Evolutionary conservation across 2,329 filamentous ascomycete species (phyloP), one percentile per base, ranked within the genome.

Genomic region (Fusarium sublunatum): DNA sequence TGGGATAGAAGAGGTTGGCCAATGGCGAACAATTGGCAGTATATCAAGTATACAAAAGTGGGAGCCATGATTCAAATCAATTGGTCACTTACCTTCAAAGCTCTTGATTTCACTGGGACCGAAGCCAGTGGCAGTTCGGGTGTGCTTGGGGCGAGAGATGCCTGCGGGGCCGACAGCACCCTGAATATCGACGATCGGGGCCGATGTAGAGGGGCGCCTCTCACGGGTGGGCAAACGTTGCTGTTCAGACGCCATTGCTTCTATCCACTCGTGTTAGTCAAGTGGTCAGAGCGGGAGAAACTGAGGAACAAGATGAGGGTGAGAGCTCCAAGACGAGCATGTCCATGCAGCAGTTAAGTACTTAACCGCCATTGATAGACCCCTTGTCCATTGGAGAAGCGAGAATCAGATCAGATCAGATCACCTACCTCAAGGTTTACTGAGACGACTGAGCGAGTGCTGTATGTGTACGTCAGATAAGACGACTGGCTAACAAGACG

Each of bases 101-200:
- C 80, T 90, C 82, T 97, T 97, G 82, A 97, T 97, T 75, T 99
- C 95, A 32, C 86, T 83, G 26, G 93, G 86, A 31, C 93, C 93
- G 74, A 98, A 95, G 8, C 95, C 95, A 9, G 95, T 99, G 67
- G 91, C 91, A n/a, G 94, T 98, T 69, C 95, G 88, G 83, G 92
- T 97, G 82, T 99, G 95, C 81, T 98, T 99, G 41, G 95, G 95
- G 60, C 95, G 86, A 25, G 86, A 87, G 79, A 91, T 89, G 75
- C 96, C 94, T 38, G 89, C 89, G 36, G 93, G 92, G n/a, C 90
- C 90, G 54, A 97, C 87, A 15, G 91, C 89, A 65, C 93, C 93
- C 76, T 91, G 85, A 62, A 98, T 89, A 74, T 97, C 92, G 65
- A 91, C 87, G 69, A 97, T 89, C 42, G 93, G 93, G 69, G 91